Percentiles rank a stretch among this genome's conserved stretches.
Evolutionary conservation across 805 yeast genomes (phyloP).

Genomic region (Barnettozyma populi): DNA sequence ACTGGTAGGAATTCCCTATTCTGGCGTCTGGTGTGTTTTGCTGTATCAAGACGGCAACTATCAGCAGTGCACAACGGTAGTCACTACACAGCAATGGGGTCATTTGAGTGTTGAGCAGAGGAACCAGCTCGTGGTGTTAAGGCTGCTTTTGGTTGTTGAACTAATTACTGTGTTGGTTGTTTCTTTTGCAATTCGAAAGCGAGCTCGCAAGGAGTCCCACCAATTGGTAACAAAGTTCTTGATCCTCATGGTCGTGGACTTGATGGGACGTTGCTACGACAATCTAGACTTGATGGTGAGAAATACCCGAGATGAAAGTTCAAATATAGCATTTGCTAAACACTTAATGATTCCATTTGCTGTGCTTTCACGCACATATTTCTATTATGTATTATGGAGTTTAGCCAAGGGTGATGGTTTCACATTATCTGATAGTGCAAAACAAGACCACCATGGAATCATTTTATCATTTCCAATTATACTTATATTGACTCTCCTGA

Average conservation of each 20-base stretch:
- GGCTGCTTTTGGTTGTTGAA: background rate
- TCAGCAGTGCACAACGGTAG: background rate
- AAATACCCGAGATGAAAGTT: background rate
- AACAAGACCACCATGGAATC: background rate
- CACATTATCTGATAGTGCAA: background rate
- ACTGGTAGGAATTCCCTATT: background rate
- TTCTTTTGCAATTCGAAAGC: background rate
- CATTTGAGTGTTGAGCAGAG: background rate
- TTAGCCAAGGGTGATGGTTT: background rate
- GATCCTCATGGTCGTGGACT: background rate
- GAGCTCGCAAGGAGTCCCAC: background rate
- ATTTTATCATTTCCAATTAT: background rate
- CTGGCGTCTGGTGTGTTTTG: constrained; percentile 9
- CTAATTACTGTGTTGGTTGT: background rate
- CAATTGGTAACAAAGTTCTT: background rate
- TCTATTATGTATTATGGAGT: background rate
- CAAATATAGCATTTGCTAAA: background rate
- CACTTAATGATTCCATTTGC: background rate
- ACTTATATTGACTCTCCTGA: background rate
- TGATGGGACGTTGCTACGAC: background rate
- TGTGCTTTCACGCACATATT: background rate
- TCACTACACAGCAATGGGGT: constrained; percentile 6
- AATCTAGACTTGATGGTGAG: background rate
- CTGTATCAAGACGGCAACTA: constrained; percentile 10
- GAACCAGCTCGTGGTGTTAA: background rate